phyloP scores from a whole-genome alignment of 2,329 filamentous ascomycete genomes.

The Parafenestella ontariensis region DNA sequence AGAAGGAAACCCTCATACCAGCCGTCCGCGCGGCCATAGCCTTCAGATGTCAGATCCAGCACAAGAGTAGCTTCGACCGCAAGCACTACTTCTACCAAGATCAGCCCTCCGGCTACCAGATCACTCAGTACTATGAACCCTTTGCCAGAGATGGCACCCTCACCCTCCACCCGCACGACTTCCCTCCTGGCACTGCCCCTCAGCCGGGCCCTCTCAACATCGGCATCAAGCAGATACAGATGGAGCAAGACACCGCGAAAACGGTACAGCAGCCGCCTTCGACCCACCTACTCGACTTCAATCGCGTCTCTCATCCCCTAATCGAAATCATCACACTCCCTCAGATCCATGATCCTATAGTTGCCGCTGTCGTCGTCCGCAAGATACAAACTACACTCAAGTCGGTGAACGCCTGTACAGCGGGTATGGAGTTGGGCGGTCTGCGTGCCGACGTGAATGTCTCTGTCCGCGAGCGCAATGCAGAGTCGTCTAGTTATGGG shows the following conservation, averaged over 20 bases:
- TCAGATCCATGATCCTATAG: constrained; percentile 83
- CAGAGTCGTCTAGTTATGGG: constrained; percentile 28
- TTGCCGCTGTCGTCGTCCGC: constrained; percentile 84
- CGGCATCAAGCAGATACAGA: constrained; percentile 90
- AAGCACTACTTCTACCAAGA: constrained; percentile 99
- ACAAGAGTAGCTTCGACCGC: constrained; percentile 83
- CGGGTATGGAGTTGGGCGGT: constrained; percentile 92
- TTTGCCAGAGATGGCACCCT: constrained; percentile 74
- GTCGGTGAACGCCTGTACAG: constrained; percentile 82
- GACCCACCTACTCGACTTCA: constrained; percentile 86
- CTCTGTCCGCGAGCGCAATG: constrained; percentile 70
- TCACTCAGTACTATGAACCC: constrained; percentile 90
- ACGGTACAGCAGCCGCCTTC: constrained; percentile 79
- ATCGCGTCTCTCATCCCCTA: constrained; percentile 86
- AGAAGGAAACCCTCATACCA: constrained; percentile 81
- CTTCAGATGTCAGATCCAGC: constrained; percentile 79
- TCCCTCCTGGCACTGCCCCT: constrained; percentile 69
- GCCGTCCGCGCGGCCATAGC: constrained; percentile 90
- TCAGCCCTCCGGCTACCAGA: constrained; percentile 94
- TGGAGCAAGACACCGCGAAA: constrained; percentile 98
- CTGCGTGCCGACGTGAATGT: constrained; percentile 95
- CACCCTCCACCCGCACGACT: constrained; percentile 73
- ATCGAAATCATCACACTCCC: constrained; percentile 96
- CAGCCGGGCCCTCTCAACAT: constrained; percentile 72
- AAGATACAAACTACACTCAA: constrained; percentile 85